Conservation (phyloP, 2,329 filamentous ascomycete genomes). For the Pleochaeta shiraiana region DNA sequence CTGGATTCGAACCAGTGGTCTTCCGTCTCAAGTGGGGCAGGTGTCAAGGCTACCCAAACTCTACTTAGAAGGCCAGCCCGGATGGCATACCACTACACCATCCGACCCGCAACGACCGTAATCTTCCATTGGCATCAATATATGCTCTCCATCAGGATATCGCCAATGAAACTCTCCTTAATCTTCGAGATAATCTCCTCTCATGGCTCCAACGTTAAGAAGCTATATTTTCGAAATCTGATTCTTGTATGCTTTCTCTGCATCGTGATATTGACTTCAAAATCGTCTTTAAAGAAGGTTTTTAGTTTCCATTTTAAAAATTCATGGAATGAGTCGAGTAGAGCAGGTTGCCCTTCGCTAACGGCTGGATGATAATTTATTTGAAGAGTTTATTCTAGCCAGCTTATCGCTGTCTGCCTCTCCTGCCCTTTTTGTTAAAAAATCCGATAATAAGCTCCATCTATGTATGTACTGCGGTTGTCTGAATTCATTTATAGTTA, state of each 20-base stretch:
- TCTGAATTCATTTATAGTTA: background rate
- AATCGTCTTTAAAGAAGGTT: background rate
- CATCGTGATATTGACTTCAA: background rate
- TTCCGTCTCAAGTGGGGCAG: no score
- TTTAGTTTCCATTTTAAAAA: background rate
- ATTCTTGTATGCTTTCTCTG: background rate
- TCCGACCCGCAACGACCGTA: no score
- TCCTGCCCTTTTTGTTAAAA: background rate
- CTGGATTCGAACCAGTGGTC: no score
- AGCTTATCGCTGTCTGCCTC: background rate
- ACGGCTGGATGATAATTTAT: background rate
- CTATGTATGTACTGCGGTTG: background rate
- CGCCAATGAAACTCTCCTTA: no score
- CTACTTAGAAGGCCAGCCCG: no score
- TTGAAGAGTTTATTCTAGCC: background rate
- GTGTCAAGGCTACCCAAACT: no score
- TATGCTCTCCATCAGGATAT: no score
- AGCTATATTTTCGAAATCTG: background rate
- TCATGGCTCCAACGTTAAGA: background rate
- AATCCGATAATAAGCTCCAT: background rate
- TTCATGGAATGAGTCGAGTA: background rate
- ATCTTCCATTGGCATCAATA: no score
- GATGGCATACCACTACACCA: no score
- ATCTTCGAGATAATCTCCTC: background rate
- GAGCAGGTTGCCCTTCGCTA: background rate